phyloP scores from a whole-genome alignment of 1,284 basidiomycete species.

The Rhodotorula mucilaginosa region DNA sequence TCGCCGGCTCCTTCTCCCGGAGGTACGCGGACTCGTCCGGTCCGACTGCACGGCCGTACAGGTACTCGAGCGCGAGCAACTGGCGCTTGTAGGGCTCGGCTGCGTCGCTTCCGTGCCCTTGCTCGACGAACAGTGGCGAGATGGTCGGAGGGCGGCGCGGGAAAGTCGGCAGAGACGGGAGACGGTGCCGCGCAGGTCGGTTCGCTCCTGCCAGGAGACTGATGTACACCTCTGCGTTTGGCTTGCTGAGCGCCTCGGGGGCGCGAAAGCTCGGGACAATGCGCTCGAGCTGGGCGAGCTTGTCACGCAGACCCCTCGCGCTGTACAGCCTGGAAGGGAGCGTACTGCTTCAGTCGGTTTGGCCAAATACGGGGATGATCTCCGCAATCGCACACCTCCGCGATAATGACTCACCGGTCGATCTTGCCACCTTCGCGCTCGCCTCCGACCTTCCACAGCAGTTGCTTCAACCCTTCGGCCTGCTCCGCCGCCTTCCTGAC shows the following conservation, averaged over 20 bases:
- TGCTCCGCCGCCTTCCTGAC: background rate
- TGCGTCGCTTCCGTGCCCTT: background rate
- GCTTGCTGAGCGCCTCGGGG: background rate
- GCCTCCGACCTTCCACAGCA: constrained; percentile 3
- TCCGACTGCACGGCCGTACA: background rate
- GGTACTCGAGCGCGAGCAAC: constrained; percentile 6
- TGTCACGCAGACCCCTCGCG: background rate
- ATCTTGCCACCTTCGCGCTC: background rate
- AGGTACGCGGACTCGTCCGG: background rate
- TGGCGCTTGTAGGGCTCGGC: background rate
- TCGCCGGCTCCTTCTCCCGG: background rate
- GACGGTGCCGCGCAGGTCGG: background rate
- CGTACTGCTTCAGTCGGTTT: background rate
- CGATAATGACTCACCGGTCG: background rate
- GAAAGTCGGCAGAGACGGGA: constrained; percentile 1
- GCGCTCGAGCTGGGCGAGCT: background rate
- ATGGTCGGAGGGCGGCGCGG: background rate
- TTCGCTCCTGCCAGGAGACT: background rate
- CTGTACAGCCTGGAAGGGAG: background rate
- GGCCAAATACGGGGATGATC: background rate
- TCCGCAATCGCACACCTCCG: no score
- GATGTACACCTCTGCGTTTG: background rate
- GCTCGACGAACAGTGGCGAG: background rate
- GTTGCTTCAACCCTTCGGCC: background rate
- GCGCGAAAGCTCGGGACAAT: background rate